Evolutionary conservation across 768 basidiomycete genomes (phyloP), one percentile per base, ranked within the genome.

Genomic region (Termitomyces sp.): DNA sequence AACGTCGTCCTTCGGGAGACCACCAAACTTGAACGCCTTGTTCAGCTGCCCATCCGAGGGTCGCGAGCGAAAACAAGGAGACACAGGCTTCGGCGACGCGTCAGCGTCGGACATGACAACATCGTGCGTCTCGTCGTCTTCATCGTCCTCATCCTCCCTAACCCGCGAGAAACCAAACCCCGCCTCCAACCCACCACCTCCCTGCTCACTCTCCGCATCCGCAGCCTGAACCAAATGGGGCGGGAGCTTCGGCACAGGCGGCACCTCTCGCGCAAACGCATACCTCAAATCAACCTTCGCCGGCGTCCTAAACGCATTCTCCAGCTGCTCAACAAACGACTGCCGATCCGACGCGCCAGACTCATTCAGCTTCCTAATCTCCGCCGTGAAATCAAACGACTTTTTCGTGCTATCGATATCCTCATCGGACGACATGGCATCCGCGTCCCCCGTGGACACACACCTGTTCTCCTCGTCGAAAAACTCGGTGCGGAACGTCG

Each of bases 381-480:
- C 91, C 41, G 86, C 88, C 0, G 91, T 93, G 66, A 93, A 93
- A 66, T 93, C 91, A 60, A 93, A 93, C 1, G 86, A 88, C 65
- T 81, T 87, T 73, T 86, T 90, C 0, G 90, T 92, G 61, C 87
- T 83, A 62, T 89, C 84, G 55, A 86, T 85, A 15, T 83, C 85
- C 44, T 55, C 54, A 18, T 55, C 54, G 18, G 24, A 53, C 13
- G 75, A 73, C 44, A 49, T 44, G 4, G 46, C 58, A 39, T 67
- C 55, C 2, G 61, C 76, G 22, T 70, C 71, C 3, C 74, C n/a
- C 41, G 41, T 42, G n/a, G 20, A 59, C 42, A 80, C 74, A 1
- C 66, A 73, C 22, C 72, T 73, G 39, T 77, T 37, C 22, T 54
- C 39, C 6, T 42, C n/a, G n/a, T 42, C 27, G 6, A 54, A 4